Base-by-base conservation (phyloP, 768 basidiomycete genomes). In the Fibroporia radiculosa region DNA sequence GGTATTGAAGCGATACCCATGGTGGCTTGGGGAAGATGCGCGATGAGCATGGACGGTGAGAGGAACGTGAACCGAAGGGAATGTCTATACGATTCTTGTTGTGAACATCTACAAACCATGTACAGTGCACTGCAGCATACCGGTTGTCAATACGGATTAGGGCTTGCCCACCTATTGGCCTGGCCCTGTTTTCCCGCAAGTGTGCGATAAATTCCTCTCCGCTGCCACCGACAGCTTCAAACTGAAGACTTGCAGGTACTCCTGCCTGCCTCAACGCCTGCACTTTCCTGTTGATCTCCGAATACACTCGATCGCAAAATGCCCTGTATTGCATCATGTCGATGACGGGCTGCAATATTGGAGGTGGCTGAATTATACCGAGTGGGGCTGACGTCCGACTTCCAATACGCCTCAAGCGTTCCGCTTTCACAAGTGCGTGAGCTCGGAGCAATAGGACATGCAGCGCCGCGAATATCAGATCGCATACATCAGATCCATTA, bases 21-120 rank as follows among this genome's bases (percentile, higher is more conserved):
- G 1, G 84, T 90, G 12, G 87, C 85, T 63, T 88, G 87, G 4
- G 86, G 74, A 18, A 91, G 73, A 58, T 89, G 84, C 0, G 82
- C 87, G n/a, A 73, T 78, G 22, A 92, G 62, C 8, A 75, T 74
- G 10, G 86, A 88, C 13, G 89, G 89, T 0, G 89, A 81, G 16
- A 70, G 56, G 57, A 88, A 81, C 2, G 84, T 87, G 53, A 92
- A 74, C 12, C 85, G 81, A 38, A 91, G 60, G 0, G 82, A 80
- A 51, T 85, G 80, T 52, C 87, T 88, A 45, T 20, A 27, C 16
- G 14, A 29, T n/a, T 22, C 18, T 18, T 5, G 11, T 7, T 14
- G 6, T 8, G 29, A 8, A 8, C 29, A 31, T 31, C 8, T 6
- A 49, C 11, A 14, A 51, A 42, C 29, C 18, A 34, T n/a, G n/a